These are phyloP conservation scores for Marchantia paleacea DNA, from an alignment of 225 moss, liverwort and hornwort genomes.

Conservation along the genomic window DNA sequence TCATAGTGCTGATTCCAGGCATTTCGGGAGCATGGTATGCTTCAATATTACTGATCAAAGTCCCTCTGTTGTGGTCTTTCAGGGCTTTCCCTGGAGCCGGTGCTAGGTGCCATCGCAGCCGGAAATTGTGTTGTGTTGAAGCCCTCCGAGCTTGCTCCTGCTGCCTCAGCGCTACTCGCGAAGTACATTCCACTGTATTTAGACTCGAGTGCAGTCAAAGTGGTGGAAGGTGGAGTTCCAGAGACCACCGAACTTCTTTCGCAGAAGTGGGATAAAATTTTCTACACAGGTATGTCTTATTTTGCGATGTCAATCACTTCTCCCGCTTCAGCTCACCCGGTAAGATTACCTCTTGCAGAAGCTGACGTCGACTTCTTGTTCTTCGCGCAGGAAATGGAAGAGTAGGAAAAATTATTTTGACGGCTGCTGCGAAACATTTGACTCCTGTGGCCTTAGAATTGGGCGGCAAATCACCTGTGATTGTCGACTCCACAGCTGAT, in stretches of 20 bases:
- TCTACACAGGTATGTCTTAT: constrained; percentile 65
- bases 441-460: constrained; percentile 84
- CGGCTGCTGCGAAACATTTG: constrained; percentile 81
- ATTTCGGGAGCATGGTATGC: not conserved
- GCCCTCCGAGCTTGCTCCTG: constrained; percentile 63
- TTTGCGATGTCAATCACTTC: not conserved
- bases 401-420: constrained; percentile 70
- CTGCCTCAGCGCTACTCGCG: constrained; percentile 57
- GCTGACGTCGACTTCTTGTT: not conserved
- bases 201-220: constrained; percentile 59
- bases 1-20: not conserved
- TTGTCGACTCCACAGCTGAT: constrained; percentile 68
- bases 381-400: constrained; percentile 50
- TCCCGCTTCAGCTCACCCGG: not conserved
- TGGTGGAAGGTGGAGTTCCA: constrained; percentile 71
- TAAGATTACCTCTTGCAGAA: not conserved
- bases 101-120: constrained; percentile 65
- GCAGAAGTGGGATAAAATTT: constrained; percentile 89
- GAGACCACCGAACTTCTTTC: constrained; percentile 64
- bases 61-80: constrained; percentile 5
- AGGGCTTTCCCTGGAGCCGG: constrained; percentile 65
- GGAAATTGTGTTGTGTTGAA: constrained; percentile 71
- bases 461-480: constrained; percentile 80
- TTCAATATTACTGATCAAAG: not conserved
- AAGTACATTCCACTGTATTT: constrained; percentile 56